Conservation (phyloP, 495 filamentous ascomycete genomes). For the Penicillium waksmanii region DNA sequence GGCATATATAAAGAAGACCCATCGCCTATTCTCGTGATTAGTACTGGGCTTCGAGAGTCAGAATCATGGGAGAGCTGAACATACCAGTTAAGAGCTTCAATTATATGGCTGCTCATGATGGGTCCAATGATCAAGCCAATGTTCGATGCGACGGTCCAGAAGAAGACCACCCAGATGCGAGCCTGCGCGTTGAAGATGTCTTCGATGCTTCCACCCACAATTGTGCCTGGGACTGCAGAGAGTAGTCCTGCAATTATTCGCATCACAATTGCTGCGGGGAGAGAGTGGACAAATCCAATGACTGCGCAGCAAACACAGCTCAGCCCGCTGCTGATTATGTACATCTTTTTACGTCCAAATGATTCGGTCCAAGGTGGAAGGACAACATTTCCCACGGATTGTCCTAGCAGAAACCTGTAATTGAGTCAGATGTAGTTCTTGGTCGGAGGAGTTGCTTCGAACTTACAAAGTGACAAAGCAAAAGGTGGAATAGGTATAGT, state of each 20-base stretch:
- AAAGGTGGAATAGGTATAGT: slow-evolving; percentile 38
- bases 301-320: slow-evolving; percentile 49
- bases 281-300: slow-evolving; percentile 41
- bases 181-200: slow-evolving; percentile 53
- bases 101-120: slow-evolving; percentile 48
- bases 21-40: slow-evolving; percentile 35
- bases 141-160: slow-evolving; percentile 49
- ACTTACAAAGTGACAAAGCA: slow-evolving; percentile 44
- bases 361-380: slow-evolving; percentile 57
- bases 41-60: neutral
- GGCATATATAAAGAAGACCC: slow-evolving; percentile 49
- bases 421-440: neutral
- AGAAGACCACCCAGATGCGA: slow-evolving; percentile 53
- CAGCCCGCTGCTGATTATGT: slow-evolving; percentile 47
- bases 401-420: slow-evolving; percentile 51
- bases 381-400: slow-evolving; percentile 52
- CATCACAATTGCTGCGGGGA: slow-evolving; percentile 43
- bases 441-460: neutral
- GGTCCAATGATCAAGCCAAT: slow-evolving; percentile 50
- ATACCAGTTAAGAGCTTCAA: slow-evolving; percentile 37
- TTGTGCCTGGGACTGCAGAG: slow-evolving; percentile 54
- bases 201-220: slow-evolving; percentile 55
- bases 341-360: slow-evolving; percentile 55
- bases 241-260: slow-evolving; percentile 50
- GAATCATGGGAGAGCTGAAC: neutral